phyloP scores from a whole-genome alignment of 2,329 filamentous ascomycete species.

The Aspergillus viridinutans region DNA sequence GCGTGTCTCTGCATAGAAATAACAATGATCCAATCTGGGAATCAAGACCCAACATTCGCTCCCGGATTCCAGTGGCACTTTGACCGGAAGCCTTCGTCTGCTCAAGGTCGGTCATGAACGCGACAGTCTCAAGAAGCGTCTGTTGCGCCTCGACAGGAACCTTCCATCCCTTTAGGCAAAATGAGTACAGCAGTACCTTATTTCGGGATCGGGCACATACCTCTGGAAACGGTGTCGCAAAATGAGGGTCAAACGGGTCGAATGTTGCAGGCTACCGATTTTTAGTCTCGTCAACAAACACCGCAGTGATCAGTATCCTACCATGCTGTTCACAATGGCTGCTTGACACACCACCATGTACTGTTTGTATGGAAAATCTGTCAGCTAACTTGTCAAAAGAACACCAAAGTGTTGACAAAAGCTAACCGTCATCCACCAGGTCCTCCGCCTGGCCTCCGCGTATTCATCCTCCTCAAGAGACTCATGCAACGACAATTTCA shows the following conservation, averaged over 20 bases:
- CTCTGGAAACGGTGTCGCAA: conserved; percentile 20
- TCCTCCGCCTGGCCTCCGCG: conserved; percentile 20
- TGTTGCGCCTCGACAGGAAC: conserved; percentile 23
- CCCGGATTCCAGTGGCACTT: conserved; percentile 11
- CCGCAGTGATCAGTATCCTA: conserved; percentile 20
- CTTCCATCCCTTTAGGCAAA: conserved; percentile 17
- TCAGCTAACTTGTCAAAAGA: background rate
- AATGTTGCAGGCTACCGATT: conserved; percentile 9
- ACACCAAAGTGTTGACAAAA: background rate
- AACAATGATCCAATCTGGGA: conserved; percentile 15
- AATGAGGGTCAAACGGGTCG: conserved; percentile 20
- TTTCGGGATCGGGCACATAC: background rate
- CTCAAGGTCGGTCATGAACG: conserved; percentile 19
- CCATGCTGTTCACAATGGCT: conserved; percentile 49
- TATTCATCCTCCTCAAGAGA: conserved; percentile 15
- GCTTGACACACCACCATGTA: conserved; percentile 51
- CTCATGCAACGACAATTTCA: conserved; percentile 24
- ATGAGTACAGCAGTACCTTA: background rate
- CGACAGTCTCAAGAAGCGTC: conserved; percentile 18
- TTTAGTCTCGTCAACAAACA: conserved; percentile 1
- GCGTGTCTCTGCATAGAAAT: conserved; percentile 7
- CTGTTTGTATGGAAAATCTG: conserved; percentile 14
- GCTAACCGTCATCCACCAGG: conserved; percentile 29
- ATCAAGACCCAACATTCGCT: conserved; percentile 18
- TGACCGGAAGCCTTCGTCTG: conserved; percentile 5